Percentiles rank a stretch among this genome's conserved stretches.
Evolutionary conservation across 768 basidiomycete genomes (phyloP).

Genomic region (Podaxis pistillaris): DNA sequence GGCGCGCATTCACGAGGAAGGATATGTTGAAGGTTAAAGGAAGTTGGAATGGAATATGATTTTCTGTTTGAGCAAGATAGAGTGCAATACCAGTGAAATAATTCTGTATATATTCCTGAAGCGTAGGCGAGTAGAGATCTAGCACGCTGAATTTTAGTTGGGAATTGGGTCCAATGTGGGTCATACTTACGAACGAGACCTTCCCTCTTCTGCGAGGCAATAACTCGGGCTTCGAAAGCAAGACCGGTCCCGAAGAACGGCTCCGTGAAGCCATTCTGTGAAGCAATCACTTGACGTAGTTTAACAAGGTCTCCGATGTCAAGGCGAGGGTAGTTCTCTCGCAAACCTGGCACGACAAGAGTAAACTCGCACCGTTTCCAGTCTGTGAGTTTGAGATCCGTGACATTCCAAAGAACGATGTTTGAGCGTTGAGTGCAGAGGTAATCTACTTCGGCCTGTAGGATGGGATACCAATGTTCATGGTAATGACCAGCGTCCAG

Average conservation of each 20-base stretch:
- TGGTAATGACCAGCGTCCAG: conserved; percentile 5
- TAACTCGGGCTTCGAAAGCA: conserved; percentile 47
- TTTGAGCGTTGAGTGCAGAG: conserved; percentile 18
- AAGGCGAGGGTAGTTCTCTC: conserved; percentile 31
- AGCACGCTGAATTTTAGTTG: not conserved
- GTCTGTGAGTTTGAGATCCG: not conserved
- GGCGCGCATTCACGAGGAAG: conserved; percentile 44
- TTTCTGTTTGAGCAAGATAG: conserved; percentile 37
- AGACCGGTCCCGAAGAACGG: conserved; percentile 28
- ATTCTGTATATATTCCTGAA: conserved; percentile 39
- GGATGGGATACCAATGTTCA: conserved; percentile 9
- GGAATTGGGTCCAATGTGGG: not conserved
- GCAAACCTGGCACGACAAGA: conserved; percentile 5
- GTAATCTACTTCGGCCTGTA: conserved; percentile 13
- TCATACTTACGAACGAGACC: conserved; percentile 42
- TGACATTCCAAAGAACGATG: conserved; percentile 25
- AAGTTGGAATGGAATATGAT: conserved; percentile 34
- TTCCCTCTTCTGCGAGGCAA: conserved; percentile 41
- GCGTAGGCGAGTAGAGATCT: conserved; percentile 41
- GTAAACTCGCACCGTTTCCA: conserved; percentile 5
- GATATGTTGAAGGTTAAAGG: conserved; percentile 46
- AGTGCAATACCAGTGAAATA: conserved; percentile 35
- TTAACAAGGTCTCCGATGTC: conserved; percentile 38
- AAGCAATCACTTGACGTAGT: conserved; percentile 30
- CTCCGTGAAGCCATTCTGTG: conserved; percentile 6